These are phyloP conservation scores for Cytidiella melzeri DNA, from an alignment of 768 basidiomycete genomes.

Conservation along the genomic window DNA sequence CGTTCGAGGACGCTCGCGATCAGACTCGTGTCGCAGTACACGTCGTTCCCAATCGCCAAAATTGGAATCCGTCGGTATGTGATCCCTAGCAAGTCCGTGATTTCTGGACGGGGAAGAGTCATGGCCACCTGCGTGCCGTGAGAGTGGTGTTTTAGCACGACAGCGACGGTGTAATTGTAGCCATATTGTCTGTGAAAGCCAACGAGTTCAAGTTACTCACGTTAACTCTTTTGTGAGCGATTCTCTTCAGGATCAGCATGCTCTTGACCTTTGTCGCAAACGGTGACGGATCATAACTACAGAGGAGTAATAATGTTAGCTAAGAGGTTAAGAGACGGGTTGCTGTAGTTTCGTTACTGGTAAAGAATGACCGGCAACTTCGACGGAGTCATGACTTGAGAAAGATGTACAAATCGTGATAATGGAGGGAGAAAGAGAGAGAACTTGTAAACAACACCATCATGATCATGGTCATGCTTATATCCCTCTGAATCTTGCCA, in stretches of 20 bases:
- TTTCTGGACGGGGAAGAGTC: conserved; percentile 50
- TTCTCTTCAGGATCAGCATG: conserved; percentile 41
- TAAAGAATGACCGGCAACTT: conserved; percentile 9
- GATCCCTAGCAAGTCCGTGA: conserved; percentile 45
- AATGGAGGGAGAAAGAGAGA: too few species aligned
- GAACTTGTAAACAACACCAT: too few species aligned
- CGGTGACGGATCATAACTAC: conserved; percentile 15
- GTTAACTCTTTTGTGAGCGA: conserved; percentile 42
- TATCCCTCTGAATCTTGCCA: too few species aligned
- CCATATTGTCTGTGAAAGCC: too few species aligned
- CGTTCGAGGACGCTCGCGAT: conserved; percentile 47
- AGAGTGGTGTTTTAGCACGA: background rate
- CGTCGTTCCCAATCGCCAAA: conserved; percentile 53
- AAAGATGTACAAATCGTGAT: too few species aligned
- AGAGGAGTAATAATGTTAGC: background rate
- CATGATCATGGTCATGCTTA: too few species aligned
- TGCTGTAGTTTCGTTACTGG: too few species aligned
- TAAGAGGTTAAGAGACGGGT: too few species aligned
- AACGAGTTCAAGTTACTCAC: conserved; percentile 29
- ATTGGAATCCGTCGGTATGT: conserved; percentile 55
- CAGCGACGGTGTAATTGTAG: background rate
- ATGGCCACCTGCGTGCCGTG: conserved; percentile 42
- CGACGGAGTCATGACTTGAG: conserved; percentile 4
- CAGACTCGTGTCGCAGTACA: conserved; percentile 55
- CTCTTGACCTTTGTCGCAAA: conserved; percentile 43